phyloP scores from a whole-genome alignment of 352 stramenopile species.

The Phytophthora capsici region DNA sequence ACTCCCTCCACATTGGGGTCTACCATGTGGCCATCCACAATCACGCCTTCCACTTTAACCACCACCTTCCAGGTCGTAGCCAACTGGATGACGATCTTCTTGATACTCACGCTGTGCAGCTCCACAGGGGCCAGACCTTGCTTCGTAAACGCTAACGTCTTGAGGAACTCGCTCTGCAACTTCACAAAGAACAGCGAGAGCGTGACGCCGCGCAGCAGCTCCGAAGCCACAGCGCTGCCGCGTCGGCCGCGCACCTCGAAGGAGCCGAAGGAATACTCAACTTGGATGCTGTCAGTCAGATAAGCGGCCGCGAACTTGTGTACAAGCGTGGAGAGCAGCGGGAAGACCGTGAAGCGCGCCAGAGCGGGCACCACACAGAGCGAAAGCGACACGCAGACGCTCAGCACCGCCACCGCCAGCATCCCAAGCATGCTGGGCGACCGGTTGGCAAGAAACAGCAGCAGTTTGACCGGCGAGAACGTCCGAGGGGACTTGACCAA shows the following conservation, averaged over 20 bases:
- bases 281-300: conserved; percentile 53
- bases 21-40: conserved; percentile 47
- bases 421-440: conserved; percentile 49
- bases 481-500: conserved; percentile 12
- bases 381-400: conserved; percentile 64
- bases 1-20: conserved; percentile 50
- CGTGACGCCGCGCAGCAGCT: conserved; percentile 49
- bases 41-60: conserved; percentile 56
- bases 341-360: conserved; percentile 64
- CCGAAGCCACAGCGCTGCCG: conserved; percentile 6
- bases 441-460: conserved; percentile 39
- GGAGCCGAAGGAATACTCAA: conserved; percentile 59
- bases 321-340: conserved; percentile 57
- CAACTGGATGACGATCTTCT: conserved; percentile 56
- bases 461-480: conserved; percentile 29
- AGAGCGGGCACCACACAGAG: conserved; percentile 67
- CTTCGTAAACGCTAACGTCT: conserved; percentile 65
- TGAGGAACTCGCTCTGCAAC: conserved; percentile 57
- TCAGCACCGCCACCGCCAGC: conserved; percentile 54
- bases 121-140: conserved; percentile 57
- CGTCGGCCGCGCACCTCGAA: conserved; percentile 43
- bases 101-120: conserved; percentile 44
- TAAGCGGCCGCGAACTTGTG: conserved; percentile 62
- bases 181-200: conserved; percentile 64
- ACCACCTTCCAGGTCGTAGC: conserved; percentile 63